These are phyloP conservation scores for Colletotrichum tropicicola DNA, from an alignment of 2,329 filamentous ascomycete genomes.

Conservation along the genomic window DNA sequence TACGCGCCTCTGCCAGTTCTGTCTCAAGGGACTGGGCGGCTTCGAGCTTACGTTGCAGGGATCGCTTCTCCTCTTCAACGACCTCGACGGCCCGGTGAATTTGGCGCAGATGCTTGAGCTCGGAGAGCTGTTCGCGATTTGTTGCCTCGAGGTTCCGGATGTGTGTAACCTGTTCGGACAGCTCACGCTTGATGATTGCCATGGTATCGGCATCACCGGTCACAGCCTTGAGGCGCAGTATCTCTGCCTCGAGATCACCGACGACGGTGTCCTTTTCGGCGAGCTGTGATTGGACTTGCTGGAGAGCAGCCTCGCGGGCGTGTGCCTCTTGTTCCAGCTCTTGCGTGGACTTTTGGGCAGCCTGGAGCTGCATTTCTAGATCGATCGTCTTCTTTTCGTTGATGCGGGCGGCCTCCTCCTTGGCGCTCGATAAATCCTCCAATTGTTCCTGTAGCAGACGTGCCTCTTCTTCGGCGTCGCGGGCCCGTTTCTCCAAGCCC, in stretches of 20 bases:
- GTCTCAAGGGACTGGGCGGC: constrained; percentile 77
- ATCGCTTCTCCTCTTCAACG: constrained; percentile 93
- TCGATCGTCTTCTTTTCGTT: constrained; percentile 64
- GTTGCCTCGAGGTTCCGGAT: constrained; percentile 84
- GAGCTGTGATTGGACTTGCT: constrained; percentile 72
- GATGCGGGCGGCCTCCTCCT: constrained; percentile 75
- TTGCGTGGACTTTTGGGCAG: constrained; percentile 57
- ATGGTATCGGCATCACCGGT: constrained; percentile 88
- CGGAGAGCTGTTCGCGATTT: constrained; percentile 80
- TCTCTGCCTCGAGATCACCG: constrained; percentile 81
- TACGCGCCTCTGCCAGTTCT: constrained; percentile 80
- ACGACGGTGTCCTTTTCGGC: constrained; percentile 75
- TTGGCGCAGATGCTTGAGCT: constrained; percentile 84
- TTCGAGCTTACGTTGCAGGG: constrained; percentile 80
- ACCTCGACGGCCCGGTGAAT: constrained; percentile 89
- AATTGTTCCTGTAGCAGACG: constrained; percentile 80
- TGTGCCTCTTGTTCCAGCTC: constrained; percentile 69
- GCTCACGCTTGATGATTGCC: constrained; percentile 83
- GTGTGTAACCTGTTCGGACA: constrained; percentile 91
- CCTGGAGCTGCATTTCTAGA: constrained; percentile 60
- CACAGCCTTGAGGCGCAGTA: constrained; percentile 85
- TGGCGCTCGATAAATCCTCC: constrained; percentile 72
- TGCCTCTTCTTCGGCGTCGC: constrained; percentile 79
- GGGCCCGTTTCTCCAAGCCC: constrained; percentile 73
- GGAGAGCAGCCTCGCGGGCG: constrained; percentile 63